Evolutionary conservation across 768 basidiomycete genomes (phyloP), one percentile per base, ranked within the genome.

Genomic region (Coprinopsis cinerea): DNA sequence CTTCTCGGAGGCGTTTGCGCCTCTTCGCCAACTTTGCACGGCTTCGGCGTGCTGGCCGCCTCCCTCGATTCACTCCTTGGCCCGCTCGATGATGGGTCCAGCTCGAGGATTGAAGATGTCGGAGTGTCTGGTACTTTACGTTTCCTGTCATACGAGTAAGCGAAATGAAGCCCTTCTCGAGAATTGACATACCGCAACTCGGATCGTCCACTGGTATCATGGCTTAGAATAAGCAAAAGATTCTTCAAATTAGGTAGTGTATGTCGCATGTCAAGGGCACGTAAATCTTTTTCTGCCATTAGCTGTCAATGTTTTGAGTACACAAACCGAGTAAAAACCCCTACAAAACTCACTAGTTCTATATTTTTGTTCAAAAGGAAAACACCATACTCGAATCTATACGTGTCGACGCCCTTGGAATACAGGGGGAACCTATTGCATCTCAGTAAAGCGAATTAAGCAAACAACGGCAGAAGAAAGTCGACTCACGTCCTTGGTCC

Each of bases 241-340:
- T 93, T 93, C 71, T 96, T 97, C 55, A 99, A 76, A 70, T 99
- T 99, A 35, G 94, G 93, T 24, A 99, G 74, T 2, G 96, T 98
- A 63, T 99, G 94, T 43, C 94, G 81, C 71, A 95, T 83, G 69
- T 99, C 96, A 58, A 95, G 68, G 18, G 92, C 86, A 36, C 86
- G 84, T 49, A 98, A 72, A 61, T 88, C 81, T n/a, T 86, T 83
- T 59, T 94, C 90, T 49, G 79, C 74, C 93, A 94, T 95, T 46
- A 96, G 78, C 93, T 97, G 36, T 59, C 40, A 44, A 26, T 17
- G 17, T 35, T 18, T 32, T 26, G 14, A n/a, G n/a, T 35, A 42
- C 24, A 26, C 35, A 44, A 23, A 41, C 39, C 45, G 39, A 24
- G 35, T 36, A 22, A 22, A 55, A 4, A 22, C 34, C 22, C 10